These are phyloP conservation scores for Citrus maxima DNA, from an alignment of 345 rosid species.

Conservation along the genomic window DNA sequence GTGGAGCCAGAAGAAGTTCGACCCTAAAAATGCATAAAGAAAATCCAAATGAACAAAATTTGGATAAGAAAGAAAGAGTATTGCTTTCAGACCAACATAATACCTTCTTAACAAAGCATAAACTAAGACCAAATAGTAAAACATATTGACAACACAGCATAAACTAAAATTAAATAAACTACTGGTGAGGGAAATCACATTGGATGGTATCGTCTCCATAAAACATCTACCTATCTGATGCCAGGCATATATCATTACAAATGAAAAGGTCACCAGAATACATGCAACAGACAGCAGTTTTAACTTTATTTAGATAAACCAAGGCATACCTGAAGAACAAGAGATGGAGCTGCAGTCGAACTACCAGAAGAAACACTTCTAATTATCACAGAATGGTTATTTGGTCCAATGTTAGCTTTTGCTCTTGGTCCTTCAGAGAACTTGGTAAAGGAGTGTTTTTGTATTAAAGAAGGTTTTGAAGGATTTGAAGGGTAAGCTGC, in stretches of 20 bases:
- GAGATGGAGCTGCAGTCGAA: slow-evolving; percentile 35
- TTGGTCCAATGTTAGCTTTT: slow-evolving; percentile 41
- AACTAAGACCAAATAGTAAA: background rate
- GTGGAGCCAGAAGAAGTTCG: slow-evolving; percentile 46
- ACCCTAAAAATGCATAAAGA: slow-evolving; percentile 40
- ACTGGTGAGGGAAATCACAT: background rate
- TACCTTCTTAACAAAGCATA: background rate
- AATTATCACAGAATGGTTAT: slow-evolving; percentile 34
- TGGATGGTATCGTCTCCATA: background rate
- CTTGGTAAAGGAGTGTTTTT: slow-evolving; percentile 38
- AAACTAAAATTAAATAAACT: background rate
- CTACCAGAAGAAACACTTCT: slow-evolving; percentile 43
- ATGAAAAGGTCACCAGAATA: background rate
- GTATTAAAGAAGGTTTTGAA: slow-evolving; percentile 41
- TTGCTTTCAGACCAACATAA: background rate
- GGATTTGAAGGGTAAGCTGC: slow-evolving; percentile 39
- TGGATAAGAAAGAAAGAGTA: background rate
- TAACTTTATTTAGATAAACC: background rate
- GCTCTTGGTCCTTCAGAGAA: slow-evolving; percentile 40
- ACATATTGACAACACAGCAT: background rate
- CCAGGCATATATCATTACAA: background rate
- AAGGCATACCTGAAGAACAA: slow-evolving; percentile 44
- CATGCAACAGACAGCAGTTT: background rate
- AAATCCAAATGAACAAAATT: slow-evolving; percentile 9
- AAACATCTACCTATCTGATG: background rate